phyloP scores from a whole-genome alignment of 1,284 basidiomycete species.

The Cutaneotrichosporon sp. region DNA sequence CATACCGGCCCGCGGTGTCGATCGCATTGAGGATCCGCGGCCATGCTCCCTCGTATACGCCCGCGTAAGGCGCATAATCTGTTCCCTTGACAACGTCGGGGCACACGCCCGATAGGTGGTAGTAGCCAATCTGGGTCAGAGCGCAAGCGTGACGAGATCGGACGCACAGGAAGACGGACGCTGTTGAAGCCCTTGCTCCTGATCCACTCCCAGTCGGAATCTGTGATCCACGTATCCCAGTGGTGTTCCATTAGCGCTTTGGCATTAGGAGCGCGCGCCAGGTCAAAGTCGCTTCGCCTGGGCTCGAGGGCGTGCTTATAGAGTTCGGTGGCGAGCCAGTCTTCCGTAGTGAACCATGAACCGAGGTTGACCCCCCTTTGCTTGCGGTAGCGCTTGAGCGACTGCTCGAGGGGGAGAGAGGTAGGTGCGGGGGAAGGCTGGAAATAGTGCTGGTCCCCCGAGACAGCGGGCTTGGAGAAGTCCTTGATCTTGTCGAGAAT shows the following conservation, averaged over 20 bases:
- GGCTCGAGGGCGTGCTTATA: slow-evolving; percentile 43
- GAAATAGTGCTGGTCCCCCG: slow-evolving; percentile 13
- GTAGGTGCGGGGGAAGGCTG: slow-evolving; percentile 14
- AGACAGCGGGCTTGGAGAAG: slow-evolving; percentile 19
- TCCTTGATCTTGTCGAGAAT: slow-evolving; percentile 48
- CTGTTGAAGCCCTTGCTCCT: slow-evolving; percentile 72
- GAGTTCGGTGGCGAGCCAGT: slow-evolving; percentile 65
- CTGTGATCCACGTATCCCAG: slow-evolving; percentile 76
- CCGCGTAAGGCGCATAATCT: slow-evolving; percentile 63
- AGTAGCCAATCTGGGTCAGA: slow-evolving; percentile 64
- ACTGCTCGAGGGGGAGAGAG: slow-evolving; percentile 26
- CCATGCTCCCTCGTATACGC: slow-evolving; percentile 73
- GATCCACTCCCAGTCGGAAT: slow-evolving; percentile 72
- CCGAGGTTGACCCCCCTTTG: slow-evolving; percentile 83
- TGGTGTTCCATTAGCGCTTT: slow-evolving; percentile 68
- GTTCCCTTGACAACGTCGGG: slow-evolving; percentile 67
- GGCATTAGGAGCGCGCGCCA: slow-evolving; percentile 60
- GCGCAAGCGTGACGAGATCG: not conserved
- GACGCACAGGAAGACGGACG: slow-evolving; percentile 73
- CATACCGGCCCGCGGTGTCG: slow-evolving; percentile 61
- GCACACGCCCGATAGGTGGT: slow-evolving; percentile 67
- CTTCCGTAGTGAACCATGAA: slow-evolving; percentile 68
- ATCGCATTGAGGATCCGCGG: slow-evolving; percentile 66
- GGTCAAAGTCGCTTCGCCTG: slow-evolving; percentile 65
- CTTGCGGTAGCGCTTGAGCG: slow-evolving; percentile 64